Conservation (phyloP, 1,139 yeast species). For the Barnettozyma hawaiiensis region DNA sequence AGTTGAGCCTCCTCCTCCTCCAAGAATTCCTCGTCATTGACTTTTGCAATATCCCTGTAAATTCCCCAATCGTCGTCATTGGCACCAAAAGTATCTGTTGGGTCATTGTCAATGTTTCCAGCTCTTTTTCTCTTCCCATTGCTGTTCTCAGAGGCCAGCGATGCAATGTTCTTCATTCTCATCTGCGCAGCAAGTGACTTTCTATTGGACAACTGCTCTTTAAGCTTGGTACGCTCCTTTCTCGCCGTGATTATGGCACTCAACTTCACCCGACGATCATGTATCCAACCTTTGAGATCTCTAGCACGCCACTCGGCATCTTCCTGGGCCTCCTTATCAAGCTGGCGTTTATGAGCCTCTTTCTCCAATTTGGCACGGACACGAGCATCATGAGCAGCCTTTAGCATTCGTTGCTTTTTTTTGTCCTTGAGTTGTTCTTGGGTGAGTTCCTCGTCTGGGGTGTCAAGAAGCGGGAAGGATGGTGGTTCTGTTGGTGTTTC, state of each 20-base stretch:
- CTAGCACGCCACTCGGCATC: conserved; percentile 74
- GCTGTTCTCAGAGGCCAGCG: conserved; percentile 70
- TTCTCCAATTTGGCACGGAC: conserved; percentile 78
- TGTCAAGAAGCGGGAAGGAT: conserved; percentile 72
- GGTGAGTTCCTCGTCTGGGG: conserved; percentile 75
- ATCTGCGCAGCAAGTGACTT: conserved; percentile 89
- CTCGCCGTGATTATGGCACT: conserved; percentile 49
- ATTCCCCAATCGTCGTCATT: conserved; percentile 95
- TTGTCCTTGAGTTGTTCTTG: conserved; percentile 85
- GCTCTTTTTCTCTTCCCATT: conserved; percentile 47
- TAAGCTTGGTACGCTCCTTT: conserved; percentile 63
- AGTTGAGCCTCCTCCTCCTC: conserved; percentile 65
- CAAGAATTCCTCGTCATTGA: conserved; percentile 67
- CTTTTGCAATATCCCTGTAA: conserved; percentile 76
- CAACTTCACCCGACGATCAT: conserved; percentile 58
- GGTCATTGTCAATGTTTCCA: conserved; percentile 79
- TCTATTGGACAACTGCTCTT: conserved; percentile 78
- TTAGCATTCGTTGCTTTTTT: conserved; percentile 72
- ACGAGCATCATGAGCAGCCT: conserved; percentile 87
- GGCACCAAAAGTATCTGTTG: conserved; percentile 92
- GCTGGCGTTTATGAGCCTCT: conserved; percentile 47
- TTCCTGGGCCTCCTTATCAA: conserved; percentile 49
- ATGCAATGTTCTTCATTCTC: conserved; percentile 88
- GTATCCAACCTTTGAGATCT: conserved; percentile 78
- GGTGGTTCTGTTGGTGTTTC: conserved; percentile 49